These are phyloP conservation scores for Scutellaria barbata DNA, from an alignment of 257 asterid species.

Conservation along the genomic window DNA sequence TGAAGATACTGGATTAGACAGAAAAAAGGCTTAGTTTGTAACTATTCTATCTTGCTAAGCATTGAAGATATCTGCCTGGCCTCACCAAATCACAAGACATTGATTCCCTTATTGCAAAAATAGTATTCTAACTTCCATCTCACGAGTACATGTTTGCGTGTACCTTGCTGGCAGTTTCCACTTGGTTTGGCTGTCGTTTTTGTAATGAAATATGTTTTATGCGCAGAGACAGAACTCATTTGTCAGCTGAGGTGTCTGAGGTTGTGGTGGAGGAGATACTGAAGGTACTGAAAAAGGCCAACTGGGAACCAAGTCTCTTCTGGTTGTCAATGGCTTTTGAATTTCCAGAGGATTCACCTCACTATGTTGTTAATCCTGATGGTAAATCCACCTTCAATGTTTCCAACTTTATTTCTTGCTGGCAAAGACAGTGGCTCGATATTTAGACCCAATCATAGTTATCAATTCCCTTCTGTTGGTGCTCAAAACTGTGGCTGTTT, in stretches of 20 bases:
- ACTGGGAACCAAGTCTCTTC: slow-evolving; percentile 69
- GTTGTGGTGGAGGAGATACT: slow-evolving; percentile 65
- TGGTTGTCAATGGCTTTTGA: slow-evolving; percentile 62
- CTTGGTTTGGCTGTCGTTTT: neutral
- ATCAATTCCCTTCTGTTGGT: too few relatives aligned
- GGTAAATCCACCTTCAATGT: slow-evolving; percentile 48
- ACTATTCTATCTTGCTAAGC: too few relatives aligned
- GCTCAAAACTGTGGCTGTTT: too few relatives aligned
- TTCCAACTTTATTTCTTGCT: slow-evolving; percentile 35
- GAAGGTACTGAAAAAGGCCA: slow-evolving; percentile 56
- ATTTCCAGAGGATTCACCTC: slow-evolving; percentile 62
- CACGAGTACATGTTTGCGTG: too few relatives aligned
- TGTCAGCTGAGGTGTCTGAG: slow-evolving; percentile 62
- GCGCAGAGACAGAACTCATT: slow-evolving; percentile 73
- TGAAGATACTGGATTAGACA: neutral
- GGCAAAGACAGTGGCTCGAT: slow-evolving; percentile 54
- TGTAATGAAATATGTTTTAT: neutral
- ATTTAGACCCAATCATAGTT: neutral
- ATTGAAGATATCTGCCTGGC: too few relatives aligned
- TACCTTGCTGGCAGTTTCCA: neutral
- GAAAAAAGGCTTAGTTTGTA: neutral
- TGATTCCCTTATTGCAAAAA: too few relatives aligned
- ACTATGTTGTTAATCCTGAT: slow-evolving; percentile 46
- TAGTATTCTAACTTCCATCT: too few relatives aligned
- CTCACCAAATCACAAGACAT: too few relatives aligned